Percentiles rank a stretch among this genome's conserved stretches.
phyloP scores from a whole-genome alignment of 2,329 filamentous ascomycete species.

The Cladosporium cucumerinum region DNA sequence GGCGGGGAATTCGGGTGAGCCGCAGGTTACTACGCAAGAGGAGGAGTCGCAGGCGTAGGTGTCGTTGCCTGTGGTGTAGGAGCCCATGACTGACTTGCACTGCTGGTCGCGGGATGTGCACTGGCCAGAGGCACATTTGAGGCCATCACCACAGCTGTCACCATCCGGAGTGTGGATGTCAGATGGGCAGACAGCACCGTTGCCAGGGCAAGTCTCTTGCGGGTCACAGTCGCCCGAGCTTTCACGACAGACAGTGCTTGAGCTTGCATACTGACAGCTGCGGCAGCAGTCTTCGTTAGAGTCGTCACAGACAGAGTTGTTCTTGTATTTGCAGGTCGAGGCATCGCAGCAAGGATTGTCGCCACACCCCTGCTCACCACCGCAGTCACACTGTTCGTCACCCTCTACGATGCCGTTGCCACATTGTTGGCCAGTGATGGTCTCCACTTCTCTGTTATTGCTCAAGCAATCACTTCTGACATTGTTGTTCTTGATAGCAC shows the following conservation, averaged over 20 bases:
- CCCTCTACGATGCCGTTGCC: conserved; percentile 95
- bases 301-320: conserved; percentile 73
- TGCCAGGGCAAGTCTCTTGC: conserved; percentile 76
- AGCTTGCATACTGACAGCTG: conserved; percentile 63
- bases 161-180: conserved; percentile 71
- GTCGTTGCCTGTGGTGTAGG: conserved; percentile 67
- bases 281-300: conserved; percentile 82
- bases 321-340: conserved; percentile 78
- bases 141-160: conserved; percentile 64
- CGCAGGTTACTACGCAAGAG: conserved; percentile 74
- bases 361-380: conserved; percentile 68
- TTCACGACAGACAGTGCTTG: conserved; percentile 72
- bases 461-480: conserved; percentile 74
- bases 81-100: conserved; percentile 80
- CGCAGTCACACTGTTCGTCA: conserved; percentile 95
- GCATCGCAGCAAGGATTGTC: conserved; percentile 80
- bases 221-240: conserved; percentile 82
- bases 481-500: conserved; percentile 71
- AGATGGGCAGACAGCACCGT: conserved; percentile 66
- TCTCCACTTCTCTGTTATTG: conserved; percentile 80
- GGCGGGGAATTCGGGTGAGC: conserved; percentile 63
- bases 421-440: conserved; percentile 79
- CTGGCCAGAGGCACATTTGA: conserved; percentile 85
- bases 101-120: conserved; percentile 90
- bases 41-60: conserved; percentile 73